A percentile compares a stretch with the other conserved stretches of the same genome.
These are phyloP conservation scores for Erucastrum elatum DNA, from an alignment of 345 rosid genomes.

Conservation along the genomic window DNA sequence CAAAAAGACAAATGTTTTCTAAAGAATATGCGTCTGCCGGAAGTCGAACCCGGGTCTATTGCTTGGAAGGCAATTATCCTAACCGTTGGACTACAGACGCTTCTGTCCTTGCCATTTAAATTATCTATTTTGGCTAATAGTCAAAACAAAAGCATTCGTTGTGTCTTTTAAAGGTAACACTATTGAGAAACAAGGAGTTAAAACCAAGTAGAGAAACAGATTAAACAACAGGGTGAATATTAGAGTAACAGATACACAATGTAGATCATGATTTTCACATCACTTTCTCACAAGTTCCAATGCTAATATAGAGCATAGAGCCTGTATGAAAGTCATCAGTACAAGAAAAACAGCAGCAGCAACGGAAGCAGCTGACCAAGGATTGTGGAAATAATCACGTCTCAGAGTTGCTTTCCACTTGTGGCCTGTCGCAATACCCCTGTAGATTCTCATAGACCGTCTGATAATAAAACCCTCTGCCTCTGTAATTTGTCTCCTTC, in stretches of 20 bases:
- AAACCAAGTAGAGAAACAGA: neutral
- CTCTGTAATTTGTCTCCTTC: neutral
- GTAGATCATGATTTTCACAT: neutral
- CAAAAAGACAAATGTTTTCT: no score
- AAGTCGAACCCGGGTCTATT: constrained; percentile 86
- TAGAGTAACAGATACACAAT: neutral
- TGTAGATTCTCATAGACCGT: neutral
- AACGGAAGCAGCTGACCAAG: neutral
- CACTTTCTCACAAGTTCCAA: neutral
- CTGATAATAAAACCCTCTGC: neutral
- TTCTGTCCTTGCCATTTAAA: neutral
- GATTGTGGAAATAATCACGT: constrained; percentile 3
- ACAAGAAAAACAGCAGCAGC: neutral
- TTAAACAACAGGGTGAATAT: neutral
- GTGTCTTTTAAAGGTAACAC: no score
- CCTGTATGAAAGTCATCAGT: neutral
- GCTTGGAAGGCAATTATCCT: constrained; percentile 97
- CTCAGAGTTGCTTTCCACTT: constrained; percentile 8
- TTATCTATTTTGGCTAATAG: no score
- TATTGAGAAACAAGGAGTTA: no score
- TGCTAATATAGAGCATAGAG: neutral
- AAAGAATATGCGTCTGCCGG: no score
- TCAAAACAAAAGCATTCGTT: no score
- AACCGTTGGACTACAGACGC: constrained; percentile 97
- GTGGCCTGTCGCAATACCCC: neutral